Evolutionary conservation across 345 rosid species (phyloP).

Genomic region (Populus tremula): DNA sequence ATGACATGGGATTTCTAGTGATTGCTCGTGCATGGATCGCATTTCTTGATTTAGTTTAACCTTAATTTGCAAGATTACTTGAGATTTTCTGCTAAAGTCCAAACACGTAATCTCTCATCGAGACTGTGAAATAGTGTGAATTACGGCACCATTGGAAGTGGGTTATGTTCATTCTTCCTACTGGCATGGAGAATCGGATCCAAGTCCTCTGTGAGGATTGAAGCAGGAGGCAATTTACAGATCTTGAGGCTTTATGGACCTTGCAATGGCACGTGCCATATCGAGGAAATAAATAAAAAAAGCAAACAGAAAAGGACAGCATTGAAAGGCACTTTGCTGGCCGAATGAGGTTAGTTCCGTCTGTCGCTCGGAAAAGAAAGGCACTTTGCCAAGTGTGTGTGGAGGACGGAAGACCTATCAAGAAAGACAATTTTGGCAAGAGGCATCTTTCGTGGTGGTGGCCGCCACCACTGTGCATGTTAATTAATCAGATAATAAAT

Average conservation of each 20-base stretch:
- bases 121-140: background rate
- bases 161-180: background rate
- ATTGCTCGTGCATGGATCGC: background rate
- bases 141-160: background rate
- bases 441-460: background rate
- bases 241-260: background rate
- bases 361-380: background rate
- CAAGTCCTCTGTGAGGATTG: background rate
- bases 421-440: background rate
- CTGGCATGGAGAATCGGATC: background rate
- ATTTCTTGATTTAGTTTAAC: background rate
- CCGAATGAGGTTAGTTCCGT: no score
- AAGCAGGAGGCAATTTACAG: background rate
- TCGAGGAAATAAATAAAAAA: background rate
- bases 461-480: background rate
- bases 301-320: conserved; percentile 8
- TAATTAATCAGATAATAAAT: no score
- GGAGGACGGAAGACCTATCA: background rate
- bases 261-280: background rate
- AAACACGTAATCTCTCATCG: background rate
- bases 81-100: background rate
- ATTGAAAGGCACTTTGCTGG: conserved; percentile 3
- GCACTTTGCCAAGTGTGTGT: background rate
- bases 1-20: background rate
- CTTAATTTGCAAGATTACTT: background rate